phyloP scores from a whole-genome alignment of 139 green algal genomes.

The Diplosphaera chodatii region DNA sequence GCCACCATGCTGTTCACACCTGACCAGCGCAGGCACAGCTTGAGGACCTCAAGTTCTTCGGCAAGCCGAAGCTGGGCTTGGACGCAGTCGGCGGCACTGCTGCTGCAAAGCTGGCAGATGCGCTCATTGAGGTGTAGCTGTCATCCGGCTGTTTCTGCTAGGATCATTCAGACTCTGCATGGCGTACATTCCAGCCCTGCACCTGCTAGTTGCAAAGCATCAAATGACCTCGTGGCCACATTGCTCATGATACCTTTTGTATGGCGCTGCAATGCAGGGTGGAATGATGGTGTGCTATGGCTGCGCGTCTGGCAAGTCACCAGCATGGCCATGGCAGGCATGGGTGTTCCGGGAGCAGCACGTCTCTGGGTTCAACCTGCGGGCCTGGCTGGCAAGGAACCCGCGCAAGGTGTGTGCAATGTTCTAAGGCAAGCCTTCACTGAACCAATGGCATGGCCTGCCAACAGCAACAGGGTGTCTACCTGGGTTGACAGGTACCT shows the following conservation, averaged over 20 bases:
- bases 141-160: not conserved
- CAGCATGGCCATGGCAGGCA: slow-evolving; percentile 59
- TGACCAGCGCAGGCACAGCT: slow-evolving; percentile 40
- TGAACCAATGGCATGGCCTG: not conserved
- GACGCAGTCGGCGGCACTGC: slow-evolving; percentile 74
- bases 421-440: too few relatives aligned
- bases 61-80: slow-evolving; percentile 72
- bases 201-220: too few relatives aligned
- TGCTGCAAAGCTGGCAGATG: slow-evolving; percentile 49
- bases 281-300: slow-evolving; percentile 75
- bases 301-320: slow-evolving; percentile 56
- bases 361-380: slow-evolving; percentile 47
- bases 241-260: too few relatives aligned
- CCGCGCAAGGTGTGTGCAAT: not conserved
- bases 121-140: slow-evolving; percentile 46
- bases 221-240: too few relatives aligned
- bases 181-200: too few relatives aligned
- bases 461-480: not conserved
- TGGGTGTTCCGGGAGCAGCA: slow-evolving; percentile 65
- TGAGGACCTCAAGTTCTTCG: slow-evolving; percentile 70
- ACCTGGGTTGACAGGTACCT: slow-evolving; percentile 38
- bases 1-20: not conserved
- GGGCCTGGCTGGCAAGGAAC: slow-evolving; percentile 12
- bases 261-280: too few relatives aligned
- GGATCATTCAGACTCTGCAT: too few relatives aligned